phyloP scores from a whole-genome alignment of 257 asterid species.

The Gynochthodes officinalis region DNA sequence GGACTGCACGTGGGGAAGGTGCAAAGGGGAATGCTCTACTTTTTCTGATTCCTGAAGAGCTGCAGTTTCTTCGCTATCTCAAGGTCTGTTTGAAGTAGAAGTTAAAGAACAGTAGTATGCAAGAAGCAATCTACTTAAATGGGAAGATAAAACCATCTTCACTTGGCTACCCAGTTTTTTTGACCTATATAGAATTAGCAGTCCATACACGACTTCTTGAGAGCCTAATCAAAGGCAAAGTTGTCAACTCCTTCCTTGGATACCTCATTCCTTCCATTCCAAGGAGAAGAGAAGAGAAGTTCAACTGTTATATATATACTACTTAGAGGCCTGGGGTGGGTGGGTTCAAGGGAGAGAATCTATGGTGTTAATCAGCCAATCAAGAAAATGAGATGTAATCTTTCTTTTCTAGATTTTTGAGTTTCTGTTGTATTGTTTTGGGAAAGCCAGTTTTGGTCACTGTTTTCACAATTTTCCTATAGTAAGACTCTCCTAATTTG shows the following conservation, averaged over 20 bases:
- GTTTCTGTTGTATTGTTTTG: neutral
- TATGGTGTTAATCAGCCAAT: neutral
- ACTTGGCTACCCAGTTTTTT: neutral
- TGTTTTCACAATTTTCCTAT: too few species aligned
- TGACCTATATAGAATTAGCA: neutral
- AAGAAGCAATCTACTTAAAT: neutral
- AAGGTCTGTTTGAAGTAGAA: slow-evolving; percentile 45
- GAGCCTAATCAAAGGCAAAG: neutral
- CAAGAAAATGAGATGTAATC: neutral
- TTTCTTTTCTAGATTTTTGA: neutral
- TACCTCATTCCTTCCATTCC: neutral
- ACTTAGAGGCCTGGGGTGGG: neutral
- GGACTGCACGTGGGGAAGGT: slow-evolving; percentile 99
- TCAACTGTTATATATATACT: too few species aligned
- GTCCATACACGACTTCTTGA: neutral
- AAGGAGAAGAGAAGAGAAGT: neutral
- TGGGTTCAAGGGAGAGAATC: neutral
- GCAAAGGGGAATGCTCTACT: slow-evolving; percentile 91
- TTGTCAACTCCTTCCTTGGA: neutral
- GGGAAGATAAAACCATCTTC: neutral
- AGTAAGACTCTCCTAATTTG: neutral
- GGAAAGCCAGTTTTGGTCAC: neutral
- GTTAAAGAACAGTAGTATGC: neutral
- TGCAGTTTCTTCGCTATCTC: slow-evolving; percentile 71
- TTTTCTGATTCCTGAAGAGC: slow-evolving; percentile 91